Percentiles rank a stretch among this genome's conserved stretches.
These are phyloP conservation scores for Chlorella sp. DNA, from an alignment of 139 green algal genomes.

Conservation along the genomic window DNA sequence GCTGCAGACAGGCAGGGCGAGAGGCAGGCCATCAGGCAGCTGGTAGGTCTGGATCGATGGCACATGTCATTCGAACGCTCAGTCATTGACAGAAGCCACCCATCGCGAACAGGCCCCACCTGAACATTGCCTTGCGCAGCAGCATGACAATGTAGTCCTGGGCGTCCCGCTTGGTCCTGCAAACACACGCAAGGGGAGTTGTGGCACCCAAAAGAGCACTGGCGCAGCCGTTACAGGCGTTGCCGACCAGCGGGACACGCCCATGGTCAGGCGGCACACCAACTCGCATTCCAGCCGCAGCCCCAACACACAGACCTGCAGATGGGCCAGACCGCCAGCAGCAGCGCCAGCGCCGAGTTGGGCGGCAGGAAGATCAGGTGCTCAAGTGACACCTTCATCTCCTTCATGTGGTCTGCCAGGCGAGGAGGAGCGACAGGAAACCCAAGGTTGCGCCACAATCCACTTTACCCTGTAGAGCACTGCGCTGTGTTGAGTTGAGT, in stretches of 20 bases:
- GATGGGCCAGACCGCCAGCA: conserved; percentile 44
- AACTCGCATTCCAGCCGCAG: neutral
- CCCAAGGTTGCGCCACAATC: neutral
- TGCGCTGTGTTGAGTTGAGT: too few relatives aligned
- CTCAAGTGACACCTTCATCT: conserved; percentile 32
- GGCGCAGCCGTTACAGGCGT: neutral
- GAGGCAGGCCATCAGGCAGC: too few relatives aligned
- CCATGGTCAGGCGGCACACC: neutral
- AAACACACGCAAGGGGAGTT: neutral
- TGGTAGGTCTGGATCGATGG: neutral
- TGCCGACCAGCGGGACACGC: neutral
- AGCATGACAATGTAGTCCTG: conserved; percentile 39
- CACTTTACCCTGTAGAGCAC: too few relatives aligned
- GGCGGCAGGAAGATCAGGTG: conserved; percentile 26
- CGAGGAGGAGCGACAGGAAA: neutral
- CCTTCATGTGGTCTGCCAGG: conserved; percentile 15
- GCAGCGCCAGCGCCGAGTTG: conserved; percentile 20
- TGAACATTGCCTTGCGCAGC: conserved; percentile 47
- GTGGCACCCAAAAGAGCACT: neutral
- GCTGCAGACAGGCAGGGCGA: neutral
- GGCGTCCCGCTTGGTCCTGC: conserved; percentile 12
- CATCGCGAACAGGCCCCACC: neutral
- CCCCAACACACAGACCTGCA: neutral
- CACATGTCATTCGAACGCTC: too few relatives aligned
- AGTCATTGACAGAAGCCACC: neutral